Evolutionary conservation across 1,284 basidiomycete genomes (phyloP), one percentile per base, ranked within the genome.

Genomic region (Xerocomus nothofagi): DNA sequence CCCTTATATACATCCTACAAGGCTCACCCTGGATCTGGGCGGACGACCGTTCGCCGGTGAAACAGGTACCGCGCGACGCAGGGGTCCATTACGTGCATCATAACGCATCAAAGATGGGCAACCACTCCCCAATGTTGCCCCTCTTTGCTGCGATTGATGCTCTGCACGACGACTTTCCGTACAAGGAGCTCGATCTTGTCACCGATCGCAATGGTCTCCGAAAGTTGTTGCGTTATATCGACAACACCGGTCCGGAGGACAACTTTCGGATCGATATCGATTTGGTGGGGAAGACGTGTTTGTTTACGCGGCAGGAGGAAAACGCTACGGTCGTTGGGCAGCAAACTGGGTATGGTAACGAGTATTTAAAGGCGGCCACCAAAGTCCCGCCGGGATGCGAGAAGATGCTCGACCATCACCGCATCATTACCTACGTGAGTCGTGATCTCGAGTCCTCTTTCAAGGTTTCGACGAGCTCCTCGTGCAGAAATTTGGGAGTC

Each of bases 181-280:
- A 67, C 45, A 37, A 54, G 15, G 57, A 58, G 0, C 38, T 72
- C 18, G 71, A 72, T 43, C 48, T 72, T 23, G 44, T 73, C 31
- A 66, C 70, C 6, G 68, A 73, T 46, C 61, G 71, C 34, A 72
- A 73, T 42, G 63, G 62, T 17, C 50, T 72, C 3, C 68, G 71
- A 24, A 73, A 72, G 45, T 50, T 74, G 36, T 38, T 74, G 17
- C 63, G 70, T 4, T 64, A 59, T 58, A 51, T 66, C 10, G 54
- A 60, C 12, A 43, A 52, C n/a, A 30, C 10, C 2, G 30, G n/a
- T 1, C n/a, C n/a, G n/a, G 49, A 55, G 5, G 57, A 56, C 6
- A 45, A 62, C 33, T 73, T 72, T 44, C 63, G 72, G 12, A 73
- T 74, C 43, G 72, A 72, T n/a, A 8, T 70, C 2, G 69, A 70